phyloP scores from a whole-genome alignment of 345 rosid species.

The Brassica nigra region DNA sequence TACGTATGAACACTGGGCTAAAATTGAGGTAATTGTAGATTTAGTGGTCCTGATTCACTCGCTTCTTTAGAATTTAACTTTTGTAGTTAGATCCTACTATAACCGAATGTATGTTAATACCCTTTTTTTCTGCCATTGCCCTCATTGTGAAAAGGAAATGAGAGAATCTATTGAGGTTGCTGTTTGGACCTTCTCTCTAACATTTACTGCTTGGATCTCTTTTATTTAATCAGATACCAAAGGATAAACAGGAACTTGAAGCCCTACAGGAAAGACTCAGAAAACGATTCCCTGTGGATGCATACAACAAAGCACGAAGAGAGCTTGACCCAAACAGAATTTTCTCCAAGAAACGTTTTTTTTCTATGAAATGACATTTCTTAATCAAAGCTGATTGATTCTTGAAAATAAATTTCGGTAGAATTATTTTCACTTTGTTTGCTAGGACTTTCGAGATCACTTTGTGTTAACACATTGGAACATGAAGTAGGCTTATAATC shows the following conservation, averaged over 20 bases:
- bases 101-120: not conserved
- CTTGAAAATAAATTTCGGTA: not conserved
- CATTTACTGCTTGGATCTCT: too few species aligned
- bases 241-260: conserved; percentile 79
- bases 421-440: not conserved
- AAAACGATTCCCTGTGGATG: conserved; percentile 68
- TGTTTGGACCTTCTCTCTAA: too few species aligned
- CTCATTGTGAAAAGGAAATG: conserved; percentile 2
- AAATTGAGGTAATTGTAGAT: conserved; percentile 70
- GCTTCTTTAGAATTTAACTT: not conserved
- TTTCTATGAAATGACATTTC: too few species aligned
- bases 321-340: conserved; percentile 87
- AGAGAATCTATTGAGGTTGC: not conserved
- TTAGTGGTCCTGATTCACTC: not conserved
- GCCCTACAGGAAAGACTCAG: conserved; percentile 76
- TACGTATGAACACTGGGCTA: conserved; percentile 96
- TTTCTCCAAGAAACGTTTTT: conserved; percentile 55
- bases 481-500: not conserved
- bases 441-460: not conserved
- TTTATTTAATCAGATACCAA: conserved; percentile 64
- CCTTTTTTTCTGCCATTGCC: not conserved
- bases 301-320: conserved; percentile 67
- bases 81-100: not conserved
- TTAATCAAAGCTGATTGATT: not conserved
- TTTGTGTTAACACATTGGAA: not conserved